Percentiles rank a stretch among this genome's conserved stretches.
Conservation (phyloP, 495 filamentous ascomycete genomes). For the Poronia punctata region DNA sequence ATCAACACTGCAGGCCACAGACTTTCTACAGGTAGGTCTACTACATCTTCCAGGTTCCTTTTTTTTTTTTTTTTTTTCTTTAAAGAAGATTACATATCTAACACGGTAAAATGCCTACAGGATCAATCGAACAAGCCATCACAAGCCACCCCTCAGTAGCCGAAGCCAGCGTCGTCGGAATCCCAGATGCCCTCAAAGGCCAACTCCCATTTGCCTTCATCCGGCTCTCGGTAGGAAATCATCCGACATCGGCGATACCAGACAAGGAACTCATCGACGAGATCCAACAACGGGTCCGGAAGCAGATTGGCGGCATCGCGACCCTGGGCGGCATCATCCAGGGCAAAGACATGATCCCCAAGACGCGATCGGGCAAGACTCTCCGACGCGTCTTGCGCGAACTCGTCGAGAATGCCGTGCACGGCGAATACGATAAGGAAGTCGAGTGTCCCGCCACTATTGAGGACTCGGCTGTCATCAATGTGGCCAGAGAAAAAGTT, state of each 20-base stretch:
- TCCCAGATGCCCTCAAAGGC: constrained; percentile 81
- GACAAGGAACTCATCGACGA: constrained; percentile 40
- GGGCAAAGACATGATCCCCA: constrained; percentile 84
- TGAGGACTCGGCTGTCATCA: constrained; percentile 45
- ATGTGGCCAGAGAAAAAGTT: constrained; percentile 41
- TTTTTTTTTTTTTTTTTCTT: too few species aligned
- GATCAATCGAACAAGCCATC: constrained; percentile 84
- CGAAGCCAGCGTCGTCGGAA: constrained; percentile 77
- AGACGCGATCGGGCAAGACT: constrained; percentile 84
- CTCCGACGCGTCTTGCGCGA: constrained; percentile 72
- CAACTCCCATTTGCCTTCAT: constrained; percentile 89
- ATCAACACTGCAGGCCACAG: constrained; percentile 94
- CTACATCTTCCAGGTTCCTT: background rate
- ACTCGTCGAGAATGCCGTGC: constrained; percentile 62
- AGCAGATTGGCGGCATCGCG: constrained; percentile 83
- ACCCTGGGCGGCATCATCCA: constrained; percentile 76
- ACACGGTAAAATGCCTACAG: constrained; percentile 26
- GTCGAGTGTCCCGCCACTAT: constrained; percentile 49
- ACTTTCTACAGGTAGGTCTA: constrained; percentile 70
- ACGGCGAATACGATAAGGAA: constrained; percentile 42
- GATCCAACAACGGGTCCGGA: constrained; percentile 63
- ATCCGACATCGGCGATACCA: constrained; percentile 39
- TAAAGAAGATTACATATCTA: background rate
- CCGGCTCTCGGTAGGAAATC: constrained; percentile 43
- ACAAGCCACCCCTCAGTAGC: constrained; percentile 68